Conservation (phyloP, 805 yeast genomes). For the Lachancea meyersii region DNA sequence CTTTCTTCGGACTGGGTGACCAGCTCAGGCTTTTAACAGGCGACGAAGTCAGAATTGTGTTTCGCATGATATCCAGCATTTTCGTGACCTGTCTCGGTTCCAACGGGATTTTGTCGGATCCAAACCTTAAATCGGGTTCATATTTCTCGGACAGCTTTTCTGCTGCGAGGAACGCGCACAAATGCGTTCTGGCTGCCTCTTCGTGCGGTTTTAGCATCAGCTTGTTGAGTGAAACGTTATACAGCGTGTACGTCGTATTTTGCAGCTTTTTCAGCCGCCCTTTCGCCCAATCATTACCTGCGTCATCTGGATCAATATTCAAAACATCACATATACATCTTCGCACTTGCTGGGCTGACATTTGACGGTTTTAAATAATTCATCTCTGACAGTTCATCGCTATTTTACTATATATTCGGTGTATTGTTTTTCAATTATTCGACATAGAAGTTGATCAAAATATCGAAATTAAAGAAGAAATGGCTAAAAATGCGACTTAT, state of each 20-base stretch:
- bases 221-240: conserved; percentile 47
- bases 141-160: conserved; percentile 41
- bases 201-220: conserved; percentile 46
- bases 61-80: conserved; percentile 42
- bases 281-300: conserved; percentile 21
- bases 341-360: conserved; percentile 28
- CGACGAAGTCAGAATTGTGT: conserved; percentile 33
- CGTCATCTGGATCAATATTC: conserved; percentile 15
- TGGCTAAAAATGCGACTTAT: no score
- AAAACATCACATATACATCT: conserved; percentile 26
- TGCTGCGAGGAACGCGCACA: conserved; percentile 59
- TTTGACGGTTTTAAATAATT: not conserved
- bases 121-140: conserved; percentile 43
- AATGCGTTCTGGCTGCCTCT: conserved; percentile 61
- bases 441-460: no score
- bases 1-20: conserved; percentile 29
- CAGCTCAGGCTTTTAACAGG: conserved; percentile 27
- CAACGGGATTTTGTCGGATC: conserved; percentile 49
- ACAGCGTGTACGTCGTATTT: conserved; percentile 34
- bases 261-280: conserved; percentile 25
- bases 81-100: conserved; percentile 40
- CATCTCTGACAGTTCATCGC: not conserved
- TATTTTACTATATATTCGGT: not conserved
- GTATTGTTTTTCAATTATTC: no score
- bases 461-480: no score